Conservation (phyloP, 345 rosid species). For the Lenwebbia sp. region DNA sequence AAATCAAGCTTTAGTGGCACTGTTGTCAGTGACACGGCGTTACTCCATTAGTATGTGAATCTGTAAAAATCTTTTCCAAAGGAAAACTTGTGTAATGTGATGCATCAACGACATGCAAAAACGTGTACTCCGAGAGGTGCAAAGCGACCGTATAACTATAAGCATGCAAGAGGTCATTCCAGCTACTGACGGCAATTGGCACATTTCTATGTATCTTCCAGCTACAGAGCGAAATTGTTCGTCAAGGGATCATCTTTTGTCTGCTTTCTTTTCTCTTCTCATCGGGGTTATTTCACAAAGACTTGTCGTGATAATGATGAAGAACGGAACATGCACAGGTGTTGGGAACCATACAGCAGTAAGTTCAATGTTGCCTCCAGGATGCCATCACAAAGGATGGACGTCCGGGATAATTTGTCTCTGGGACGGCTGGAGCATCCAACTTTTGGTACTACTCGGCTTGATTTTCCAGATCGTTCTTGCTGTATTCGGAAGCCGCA, state of each 20-base stretch:
- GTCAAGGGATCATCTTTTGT: background rate
- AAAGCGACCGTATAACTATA: no score
- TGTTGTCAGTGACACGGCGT: no score
- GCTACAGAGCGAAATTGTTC: background rate
- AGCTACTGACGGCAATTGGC: background rate
- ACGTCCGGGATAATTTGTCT: background rate
- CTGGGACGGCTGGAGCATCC: constrained; percentile 10
- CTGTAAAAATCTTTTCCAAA: no score
- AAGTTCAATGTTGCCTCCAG: no score
- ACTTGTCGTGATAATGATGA: background rate
- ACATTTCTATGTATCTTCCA: background rate
- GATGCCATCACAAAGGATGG: background rate
- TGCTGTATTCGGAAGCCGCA: constrained; percentile 1
- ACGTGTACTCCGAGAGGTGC: no score
- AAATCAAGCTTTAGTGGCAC: no score
- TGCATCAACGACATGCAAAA: no score
- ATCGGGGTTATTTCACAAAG: background rate
- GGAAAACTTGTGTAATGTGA: no score
- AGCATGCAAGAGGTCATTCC: no score
- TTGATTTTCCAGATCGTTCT: constrained; percentile 3
- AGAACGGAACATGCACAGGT: background rate
- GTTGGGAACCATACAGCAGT: no score
- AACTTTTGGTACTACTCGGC: constrained; percentile 1
- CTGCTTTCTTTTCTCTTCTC: background rate
- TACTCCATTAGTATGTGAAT: no score